phyloP scores from a whole-genome alignment of 2,329 filamentous ascomycete genomes.

The Sporothrix sp. region DNA sequence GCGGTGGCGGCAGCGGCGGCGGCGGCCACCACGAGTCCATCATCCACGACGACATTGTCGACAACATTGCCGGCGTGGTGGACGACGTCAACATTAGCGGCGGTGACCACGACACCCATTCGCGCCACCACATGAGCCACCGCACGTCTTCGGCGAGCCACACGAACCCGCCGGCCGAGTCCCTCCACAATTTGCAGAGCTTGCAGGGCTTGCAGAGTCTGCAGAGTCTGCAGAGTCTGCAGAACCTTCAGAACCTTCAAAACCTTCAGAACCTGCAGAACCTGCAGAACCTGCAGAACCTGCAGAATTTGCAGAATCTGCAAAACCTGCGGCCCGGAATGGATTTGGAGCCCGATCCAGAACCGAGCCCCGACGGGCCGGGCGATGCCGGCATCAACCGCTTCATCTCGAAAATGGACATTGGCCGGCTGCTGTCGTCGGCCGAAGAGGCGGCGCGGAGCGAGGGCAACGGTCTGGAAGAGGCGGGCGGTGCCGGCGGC shows the following conservation, averaged over 20 bases:
- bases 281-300: too few relatives aligned
- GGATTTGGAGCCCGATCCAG: slow-evolving; percentile 13
- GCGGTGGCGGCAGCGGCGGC: not conserved
- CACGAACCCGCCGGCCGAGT: not conserved
- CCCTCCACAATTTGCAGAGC: too few relatives aligned
- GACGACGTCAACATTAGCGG: slow-evolving; percentile 13
- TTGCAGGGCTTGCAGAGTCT: too few relatives aligned
- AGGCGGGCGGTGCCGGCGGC: not conserved
- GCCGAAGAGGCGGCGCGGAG: slow-evolving; percentile 11
- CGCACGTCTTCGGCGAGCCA: too few relatives aligned
- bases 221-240: too few relatives aligned
- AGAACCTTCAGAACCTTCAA: too few relatives aligned
- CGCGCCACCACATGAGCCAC: too few relatives aligned
- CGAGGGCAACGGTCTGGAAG: not conserved
- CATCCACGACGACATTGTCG: slow-evolving; percentile 10
- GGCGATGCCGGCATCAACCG: slow-evolving; percentile 11
- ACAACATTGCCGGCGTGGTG: slow-evolving; percentile 10
- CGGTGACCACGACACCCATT: slow-evolving; percentile 1
- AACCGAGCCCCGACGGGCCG: not conserved
- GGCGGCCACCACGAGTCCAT: slow-evolving; percentile 6
- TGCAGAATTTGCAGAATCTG: too few relatives aligned
- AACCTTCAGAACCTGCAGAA: too few relatives aligned
- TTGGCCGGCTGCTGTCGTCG: slow-evolving; percentile 17
- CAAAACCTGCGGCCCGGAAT: too few relatives aligned
- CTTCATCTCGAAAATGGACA: slow-evolving; percentile 19